phyloP scores from a whole-genome alignment of 805 yeast genomes.

The Blastobotrys parvus region DNA sequence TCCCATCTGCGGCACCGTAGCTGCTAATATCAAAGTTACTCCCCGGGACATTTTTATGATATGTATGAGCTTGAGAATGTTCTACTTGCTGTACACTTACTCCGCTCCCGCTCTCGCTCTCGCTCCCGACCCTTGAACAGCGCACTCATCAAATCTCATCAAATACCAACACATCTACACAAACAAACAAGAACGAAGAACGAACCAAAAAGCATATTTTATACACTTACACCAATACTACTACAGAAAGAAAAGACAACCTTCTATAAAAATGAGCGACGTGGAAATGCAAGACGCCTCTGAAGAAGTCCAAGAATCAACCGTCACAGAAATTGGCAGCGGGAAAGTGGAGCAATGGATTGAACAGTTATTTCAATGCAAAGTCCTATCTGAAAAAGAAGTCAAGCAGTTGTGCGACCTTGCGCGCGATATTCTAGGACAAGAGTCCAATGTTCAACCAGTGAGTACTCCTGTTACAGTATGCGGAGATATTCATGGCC shows the following conservation, averaged over 20 bases:
- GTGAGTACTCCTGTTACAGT: slow-evolving; percentile 93
- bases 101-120: too few species aligned
- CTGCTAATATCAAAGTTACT: slow-evolving; percentile 72
- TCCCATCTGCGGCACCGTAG: slow-evolving; percentile 69
- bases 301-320: not conserved
- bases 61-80: too few species aligned
- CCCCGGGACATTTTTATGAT: too few species aligned
- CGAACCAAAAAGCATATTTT: not conserved
- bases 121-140: too few species aligned
- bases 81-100: too few species aligned
- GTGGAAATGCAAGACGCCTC: not conserved
- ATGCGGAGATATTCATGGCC: slow-evolving; percentile 96
- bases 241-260: not conserved
- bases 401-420: slow-evolving; percentile 74
- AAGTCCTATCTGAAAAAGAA: slow-evolving; percentile 72
- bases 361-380: slow-evolving; percentile 67
- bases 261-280: not conserved
- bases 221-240: not conserved
- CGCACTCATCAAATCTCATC: too few species aligned
- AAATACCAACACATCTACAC: too few species aligned
- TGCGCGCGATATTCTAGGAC: slow-evolving; percentile 72
- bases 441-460: slow-evolving; percentile 90
- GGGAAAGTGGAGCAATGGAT: slow-evolving; percentile 80
- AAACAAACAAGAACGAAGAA: not conserved
- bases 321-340: not conserved